phyloP scores from a whole-genome alignment of 495 filamentous ascomycete genomes.

The Thermothielavioides terrestris region DNA sequence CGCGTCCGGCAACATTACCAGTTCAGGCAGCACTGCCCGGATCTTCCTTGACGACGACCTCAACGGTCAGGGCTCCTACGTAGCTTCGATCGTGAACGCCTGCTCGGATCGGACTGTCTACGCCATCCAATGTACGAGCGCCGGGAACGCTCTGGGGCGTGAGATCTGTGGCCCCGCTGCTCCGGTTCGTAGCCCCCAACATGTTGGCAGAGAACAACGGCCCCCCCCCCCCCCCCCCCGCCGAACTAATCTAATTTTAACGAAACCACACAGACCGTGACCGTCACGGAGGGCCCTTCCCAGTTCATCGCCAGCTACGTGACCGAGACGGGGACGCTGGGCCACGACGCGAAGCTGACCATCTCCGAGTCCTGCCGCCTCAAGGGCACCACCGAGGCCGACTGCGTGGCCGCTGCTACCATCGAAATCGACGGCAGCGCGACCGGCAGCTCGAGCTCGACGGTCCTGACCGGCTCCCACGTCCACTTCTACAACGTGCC shows the following conservation, averaged over 20 bases:
- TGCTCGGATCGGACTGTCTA: neutral
- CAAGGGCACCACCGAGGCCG: neutral
- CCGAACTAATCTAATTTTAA: neutral
- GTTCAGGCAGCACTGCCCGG: neutral
- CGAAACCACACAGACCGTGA: neutral
- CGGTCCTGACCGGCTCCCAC: neutral
- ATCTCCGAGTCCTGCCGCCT: neutral
- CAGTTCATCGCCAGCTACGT: neutral
- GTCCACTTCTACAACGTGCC: neutral
- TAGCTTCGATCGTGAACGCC: neutral
- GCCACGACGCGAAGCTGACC: neutral
- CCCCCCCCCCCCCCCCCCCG: no score
- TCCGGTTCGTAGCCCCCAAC: neutral
- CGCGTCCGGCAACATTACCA: neutral
- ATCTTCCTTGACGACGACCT: neutral
- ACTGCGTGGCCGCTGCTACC: neutral
- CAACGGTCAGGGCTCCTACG: neutral
- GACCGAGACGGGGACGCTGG: neutral
- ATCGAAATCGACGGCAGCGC: neutral
- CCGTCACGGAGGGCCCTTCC: neutral
- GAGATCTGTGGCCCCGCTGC: neutral
- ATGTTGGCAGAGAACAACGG: neutral
- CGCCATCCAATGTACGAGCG: slow-evolving; percentile 2
- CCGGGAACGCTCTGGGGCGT: neutral
- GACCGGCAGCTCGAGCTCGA: neutral